These are phyloP conservation scores for Quercus engelmannii DNA, from an alignment of 306 rosid species.

Conservation along the genomic window DNA sequence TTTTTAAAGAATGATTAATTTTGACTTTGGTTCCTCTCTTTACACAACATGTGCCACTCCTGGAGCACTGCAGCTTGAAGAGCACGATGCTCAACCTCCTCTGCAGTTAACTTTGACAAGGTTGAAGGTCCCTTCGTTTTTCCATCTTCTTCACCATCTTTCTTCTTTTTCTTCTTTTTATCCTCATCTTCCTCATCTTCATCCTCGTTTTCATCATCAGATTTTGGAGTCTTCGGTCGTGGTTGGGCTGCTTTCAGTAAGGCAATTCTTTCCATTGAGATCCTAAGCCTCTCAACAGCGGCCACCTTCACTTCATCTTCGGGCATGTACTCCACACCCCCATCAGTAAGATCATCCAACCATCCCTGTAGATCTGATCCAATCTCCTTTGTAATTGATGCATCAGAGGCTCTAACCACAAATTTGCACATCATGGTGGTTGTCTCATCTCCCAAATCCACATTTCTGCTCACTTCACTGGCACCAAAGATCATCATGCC, in stretches of 20 bases:
- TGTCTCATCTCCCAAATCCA: conserved; percentile 96
- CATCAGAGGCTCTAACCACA: conserved; percentile 91
- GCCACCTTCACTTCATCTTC: conserved; percentile 95
- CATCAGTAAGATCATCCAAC: conserved; percentile 96
- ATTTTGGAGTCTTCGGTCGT: conserved; percentile 57
- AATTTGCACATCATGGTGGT: conserved; percentile 96
- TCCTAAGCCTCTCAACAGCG: conserved; percentile 88
- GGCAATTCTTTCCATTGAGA: conserved; percentile 95
- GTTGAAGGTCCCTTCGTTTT: conserved; percentile 88
- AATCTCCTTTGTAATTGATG: conserved; percentile 85
- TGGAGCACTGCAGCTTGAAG: conserved; percentile 97
- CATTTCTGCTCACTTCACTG: conserved; percentile 95
- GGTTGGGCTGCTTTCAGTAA: conserved; percentile 94
- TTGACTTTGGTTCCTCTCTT: conserved; percentile 79
- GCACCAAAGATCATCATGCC: conserved; percentile 99
- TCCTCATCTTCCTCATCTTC: conserved; percentile 31
- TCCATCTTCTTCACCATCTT: conserved; percentile 54
- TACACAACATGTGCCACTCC: conserved; percentile 90
- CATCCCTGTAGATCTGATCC: conserved; percentile 95
- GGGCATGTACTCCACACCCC: conserved; percentile 97
- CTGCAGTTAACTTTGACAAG: conserved; percentile 82
- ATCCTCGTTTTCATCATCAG: conserved; percentile 48
- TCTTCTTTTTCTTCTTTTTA: conserved; percentile 28
- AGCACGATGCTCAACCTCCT: conserved; percentile 95
- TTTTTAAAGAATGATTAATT: no score